Percentiles rank a stretch among this genome's conserved stretches.
phyloP scores from a whole-genome alignment of 768 basidiomycete species.

The Peribolospora kevripleyi region DNA sequence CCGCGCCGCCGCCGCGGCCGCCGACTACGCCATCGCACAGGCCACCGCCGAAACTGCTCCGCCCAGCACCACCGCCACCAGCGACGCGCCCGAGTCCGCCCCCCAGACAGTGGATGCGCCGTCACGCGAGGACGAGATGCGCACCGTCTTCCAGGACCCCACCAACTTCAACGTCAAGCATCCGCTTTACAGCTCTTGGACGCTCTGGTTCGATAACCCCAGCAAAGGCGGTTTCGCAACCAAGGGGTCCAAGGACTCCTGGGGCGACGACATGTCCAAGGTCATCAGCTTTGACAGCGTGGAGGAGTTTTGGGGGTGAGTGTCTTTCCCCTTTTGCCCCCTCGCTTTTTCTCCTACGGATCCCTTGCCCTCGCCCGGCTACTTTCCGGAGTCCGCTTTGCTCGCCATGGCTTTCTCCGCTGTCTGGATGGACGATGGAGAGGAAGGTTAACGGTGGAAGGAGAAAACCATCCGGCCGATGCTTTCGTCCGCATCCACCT shows the following conservation, averaged over 20 bases:
- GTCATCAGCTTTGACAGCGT: conserved; percentile 90
- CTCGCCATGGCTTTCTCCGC: not conserved
- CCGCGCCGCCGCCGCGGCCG: conserved; percentile 2
- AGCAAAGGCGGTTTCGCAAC: conserved; percentile 24
- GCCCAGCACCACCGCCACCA: too few relatives aligned
- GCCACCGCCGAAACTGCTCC: not conserved
- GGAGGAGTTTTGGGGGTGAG: conserved; percentile 97
- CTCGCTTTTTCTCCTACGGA: not conserved
- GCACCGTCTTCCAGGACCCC: conserved; percentile 82
- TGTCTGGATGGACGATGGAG: too few relatives aligned
- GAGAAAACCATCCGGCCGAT: too few relatives aligned
- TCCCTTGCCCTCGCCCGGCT: not conserved
- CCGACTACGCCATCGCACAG: not conserved
- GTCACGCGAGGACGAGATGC: conserved; percentile 38
- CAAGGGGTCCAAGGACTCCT: conserved; percentile 38
- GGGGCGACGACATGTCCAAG: conserved; percentile 98
- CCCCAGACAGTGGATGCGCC: conserved; percentile 37
- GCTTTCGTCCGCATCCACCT: too few relatives aligned
- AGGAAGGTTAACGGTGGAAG: too few relatives aligned
- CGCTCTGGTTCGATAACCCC: conserved; percentile 95
- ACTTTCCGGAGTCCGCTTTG: not conserved
- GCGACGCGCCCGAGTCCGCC: conserved; percentile 13
- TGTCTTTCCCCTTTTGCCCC: conserved; percentile 6
- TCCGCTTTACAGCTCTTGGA: conserved; percentile 20
- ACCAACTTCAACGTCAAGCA: conserved; percentile 94